These are phyloP conservation scores for Chaetomiaceae sp. DNA, from an alignment of 2,329 filamentous ascomycete species.

Conservation along the genomic window DNA sequence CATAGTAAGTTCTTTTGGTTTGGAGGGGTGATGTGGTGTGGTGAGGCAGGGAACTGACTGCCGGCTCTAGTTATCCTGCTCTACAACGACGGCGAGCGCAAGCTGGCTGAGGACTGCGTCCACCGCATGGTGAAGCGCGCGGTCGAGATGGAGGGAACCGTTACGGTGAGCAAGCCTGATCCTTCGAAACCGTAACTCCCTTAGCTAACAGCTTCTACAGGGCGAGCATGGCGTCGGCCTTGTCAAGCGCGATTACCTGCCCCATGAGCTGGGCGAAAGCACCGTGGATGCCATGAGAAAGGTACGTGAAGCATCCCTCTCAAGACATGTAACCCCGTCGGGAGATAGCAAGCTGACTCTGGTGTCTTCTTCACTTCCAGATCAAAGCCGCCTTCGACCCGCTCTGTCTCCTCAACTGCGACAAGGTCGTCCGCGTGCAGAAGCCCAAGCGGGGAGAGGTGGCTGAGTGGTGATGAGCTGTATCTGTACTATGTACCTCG, in stretches of 20 bases:
- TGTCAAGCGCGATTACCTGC: constrained; percentile 78
- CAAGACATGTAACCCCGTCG: background rate
- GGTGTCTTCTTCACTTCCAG: constrained; percentile 35
- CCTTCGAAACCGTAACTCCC: background rate
- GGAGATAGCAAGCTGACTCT: background rate
- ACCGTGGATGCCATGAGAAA: constrained; percentile 82
- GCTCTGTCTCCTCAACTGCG: constrained; percentile 63
- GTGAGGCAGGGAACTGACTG: background rate
- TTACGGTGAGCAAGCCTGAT: constrained; percentile 49
- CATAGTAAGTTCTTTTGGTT: constrained; percentile 36
- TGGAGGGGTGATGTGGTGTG: too few species aligned
- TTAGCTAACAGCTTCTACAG: constrained; percentile 28
- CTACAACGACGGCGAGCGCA: constrained; percentile 62
- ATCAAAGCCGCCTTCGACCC: constrained; percentile 80
- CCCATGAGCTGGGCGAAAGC: constrained; percentile 67
- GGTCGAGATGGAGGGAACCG: constrained; percentile 79
- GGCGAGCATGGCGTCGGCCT: constrained; percentile 82
- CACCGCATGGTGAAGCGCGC: constrained; percentile 83
- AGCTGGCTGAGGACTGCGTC: constrained; percentile 65
- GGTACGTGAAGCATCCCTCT: constrained; percentile 40
- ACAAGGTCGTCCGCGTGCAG: constrained; percentile 64
- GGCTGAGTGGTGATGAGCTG: constrained; percentile 37
- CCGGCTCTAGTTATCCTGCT: constrained; percentile 45
- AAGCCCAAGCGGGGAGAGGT: constrained; percentile 47
- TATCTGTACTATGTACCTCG: constrained; percentile 9